Evolutionary conservation across 2,329 filamentous ascomycete genomes (phyloP).

Genomic region (Chalaropsis ovoidea): DNA sequence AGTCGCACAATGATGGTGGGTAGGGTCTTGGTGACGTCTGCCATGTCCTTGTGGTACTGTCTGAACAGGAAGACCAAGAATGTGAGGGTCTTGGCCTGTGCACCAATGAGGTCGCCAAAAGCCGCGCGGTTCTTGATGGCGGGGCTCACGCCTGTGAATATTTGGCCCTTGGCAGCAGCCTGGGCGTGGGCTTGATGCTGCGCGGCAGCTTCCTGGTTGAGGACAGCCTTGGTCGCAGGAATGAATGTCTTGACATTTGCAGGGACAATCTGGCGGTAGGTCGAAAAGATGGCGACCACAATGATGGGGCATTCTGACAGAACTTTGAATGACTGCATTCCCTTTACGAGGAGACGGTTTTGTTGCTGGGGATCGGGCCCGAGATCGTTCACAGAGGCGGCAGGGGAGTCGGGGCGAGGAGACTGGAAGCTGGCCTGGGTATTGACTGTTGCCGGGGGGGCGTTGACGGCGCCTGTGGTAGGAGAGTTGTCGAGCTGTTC

Average conservation of each 20-base stretch:
- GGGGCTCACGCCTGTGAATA: constrained; percentile 87
- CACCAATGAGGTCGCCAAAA: constrained; percentile 95
- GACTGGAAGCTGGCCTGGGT: constrained; percentile 69
- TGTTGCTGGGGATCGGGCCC: constrained; percentile 73
- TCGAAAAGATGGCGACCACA: constrained; percentile 94
- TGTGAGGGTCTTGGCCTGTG: constrained; percentile 98
- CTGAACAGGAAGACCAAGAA: constrained; percentile 88
- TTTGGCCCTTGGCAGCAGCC: constrained; percentile 64
- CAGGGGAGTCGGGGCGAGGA: constrained; percentile 79
- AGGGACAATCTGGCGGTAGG: constrained; percentile 68
- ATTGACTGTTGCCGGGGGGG: constrained; percentile 48
- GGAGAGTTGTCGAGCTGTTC: constrained; percentile 82
- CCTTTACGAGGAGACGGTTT: constrained; percentile 69
- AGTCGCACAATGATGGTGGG: constrained; percentile 85
- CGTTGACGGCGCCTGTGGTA: constrained; percentile 42
- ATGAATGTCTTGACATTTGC: constrained; percentile 87
- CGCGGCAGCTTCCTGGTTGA: constrained; percentile 80
- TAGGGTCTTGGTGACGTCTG: constrained; percentile 75
- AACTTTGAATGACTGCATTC: constrained; percentile 98
- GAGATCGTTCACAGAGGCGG: constrained; percentile 70
- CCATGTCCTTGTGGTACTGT: constrained; percentile 75
- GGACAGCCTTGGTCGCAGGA: constrained; percentile 80
- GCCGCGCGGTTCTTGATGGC: constrained; percentile 88
- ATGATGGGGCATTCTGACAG: constrained; percentile 97
- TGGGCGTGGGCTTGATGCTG: constrained; percentile 87